A percentile compares a stretch with the other conserved stretches of the same genome.
These are phyloP conservation scores for Pelargonium myrrhifolium DNA, from an alignment of 441 rosid genomes.

Conservation along the genomic window DNA sequence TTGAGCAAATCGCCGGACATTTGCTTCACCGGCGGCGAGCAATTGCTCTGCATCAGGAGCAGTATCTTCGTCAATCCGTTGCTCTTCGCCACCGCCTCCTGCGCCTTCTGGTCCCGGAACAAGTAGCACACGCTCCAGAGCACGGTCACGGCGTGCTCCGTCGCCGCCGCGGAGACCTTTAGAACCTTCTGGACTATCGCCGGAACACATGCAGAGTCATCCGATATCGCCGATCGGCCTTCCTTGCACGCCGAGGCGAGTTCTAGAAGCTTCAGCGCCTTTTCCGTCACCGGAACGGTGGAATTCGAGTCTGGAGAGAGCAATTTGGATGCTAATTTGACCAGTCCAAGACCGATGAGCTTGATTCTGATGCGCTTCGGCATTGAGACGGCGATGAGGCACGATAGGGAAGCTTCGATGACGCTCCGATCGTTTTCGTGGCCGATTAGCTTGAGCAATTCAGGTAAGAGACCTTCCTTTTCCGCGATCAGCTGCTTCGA, in stretches of 20 bases:
- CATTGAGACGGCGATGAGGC: slow-evolving; percentile 13
- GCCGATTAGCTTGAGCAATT: neutral
- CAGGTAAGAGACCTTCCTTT: slow-evolving; percentile 5
- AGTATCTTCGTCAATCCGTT: slow-evolving; percentile 65
- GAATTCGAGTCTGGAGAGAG: slow-evolving; percentile 2
- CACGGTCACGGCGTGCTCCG: slow-evolving; percentile 75
- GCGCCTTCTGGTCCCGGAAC: slow-evolving; percentile 49
- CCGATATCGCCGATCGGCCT: slow-evolving; percentile 47
- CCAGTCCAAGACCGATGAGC: neutral
- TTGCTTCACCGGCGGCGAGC: slow-evolving; percentile 55
- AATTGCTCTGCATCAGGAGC: slow-evolving; percentile 77
- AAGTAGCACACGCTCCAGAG: slow-evolving; percentile 66
- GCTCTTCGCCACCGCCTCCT: slow-evolving; percentile 51
- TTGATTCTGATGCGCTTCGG: slow-evolving; percentile 12
- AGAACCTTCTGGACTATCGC: slow-evolving; percentile 54
- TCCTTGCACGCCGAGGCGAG: slow-evolving; percentile 44
- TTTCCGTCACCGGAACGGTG: slow-evolving; percentile 41
- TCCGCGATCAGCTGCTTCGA: slow-evolving; percentile 10
- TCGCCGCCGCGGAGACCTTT: slow-evolving; percentile 59
- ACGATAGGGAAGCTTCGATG: slow-evolving; percentile 14
- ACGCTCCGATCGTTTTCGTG: neutral
- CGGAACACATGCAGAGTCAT: slow-evolving; percentile 36
- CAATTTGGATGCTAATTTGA: neutral
- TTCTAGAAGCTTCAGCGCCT: slow-evolving; percentile 58
- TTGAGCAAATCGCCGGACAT: slow-evolving; percentile 70